A percentile compares a stretch with the other conserved stretches of the same genome.
phyloP scores from a whole-genome alignment of 148 eudicot species.

The Rhododendron williamsianum region DNA sequence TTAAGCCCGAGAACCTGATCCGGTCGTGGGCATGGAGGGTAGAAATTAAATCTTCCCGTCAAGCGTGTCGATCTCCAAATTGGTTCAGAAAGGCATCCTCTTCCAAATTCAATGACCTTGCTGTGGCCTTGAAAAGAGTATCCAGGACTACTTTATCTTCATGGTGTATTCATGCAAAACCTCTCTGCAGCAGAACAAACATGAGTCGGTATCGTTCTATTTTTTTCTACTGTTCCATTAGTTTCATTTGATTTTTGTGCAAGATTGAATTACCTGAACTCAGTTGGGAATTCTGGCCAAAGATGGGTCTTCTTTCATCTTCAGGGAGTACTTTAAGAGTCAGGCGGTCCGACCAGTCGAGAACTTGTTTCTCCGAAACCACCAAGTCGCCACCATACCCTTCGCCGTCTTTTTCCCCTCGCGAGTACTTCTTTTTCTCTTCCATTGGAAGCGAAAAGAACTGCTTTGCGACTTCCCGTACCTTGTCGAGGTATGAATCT shows the following conservation, averaged over 20 bases:
- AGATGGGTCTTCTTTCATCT: slow-evolving; percentile 21
- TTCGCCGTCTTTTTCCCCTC: slow-evolving; percentile 14
- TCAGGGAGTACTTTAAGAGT: slow-evolving; percentile 36
- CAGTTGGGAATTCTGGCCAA: slow-evolving; percentile 43
- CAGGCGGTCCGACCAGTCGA: slow-evolving; percentile 42
- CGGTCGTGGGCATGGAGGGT: slow-evolving; percentile 33
- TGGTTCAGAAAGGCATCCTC: slow-evolving; percentile 18
- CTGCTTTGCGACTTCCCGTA: slow-evolving; percentile 21
- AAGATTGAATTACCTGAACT: slow-evolving; percentile 25
- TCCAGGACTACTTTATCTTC: slow-evolving; percentile 22
- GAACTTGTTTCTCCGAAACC: slow-evolving; percentile 13
- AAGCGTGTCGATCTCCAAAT: slow-evolving; percentile 25
- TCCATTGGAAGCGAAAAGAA: slow-evolving; percentile 38
- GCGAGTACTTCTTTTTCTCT: slow-evolving; percentile 31
- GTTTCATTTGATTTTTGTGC: neutral
- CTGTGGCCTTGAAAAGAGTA: slow-evolving; percentile 21
- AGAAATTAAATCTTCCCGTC: slow-evolving; percentile 30
- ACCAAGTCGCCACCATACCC: slow-evolving; percentile 25
- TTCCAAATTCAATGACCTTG: slow-evolving; percentile 25
- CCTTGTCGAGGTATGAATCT: slow-evolving; percentile 27
- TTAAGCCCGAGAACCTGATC: slow-evolving; percentile 35
- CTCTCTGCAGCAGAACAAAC: slow-evolving; percentile 18
- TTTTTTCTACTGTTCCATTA: neutral
- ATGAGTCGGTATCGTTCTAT: neutral
- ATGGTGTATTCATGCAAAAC: slow-evolving; percentile 25